Base-by-base conservation (phyloP, 2,329 filamentous ascomycete species). In the Akanthomyces dipterigenus region DNA sequence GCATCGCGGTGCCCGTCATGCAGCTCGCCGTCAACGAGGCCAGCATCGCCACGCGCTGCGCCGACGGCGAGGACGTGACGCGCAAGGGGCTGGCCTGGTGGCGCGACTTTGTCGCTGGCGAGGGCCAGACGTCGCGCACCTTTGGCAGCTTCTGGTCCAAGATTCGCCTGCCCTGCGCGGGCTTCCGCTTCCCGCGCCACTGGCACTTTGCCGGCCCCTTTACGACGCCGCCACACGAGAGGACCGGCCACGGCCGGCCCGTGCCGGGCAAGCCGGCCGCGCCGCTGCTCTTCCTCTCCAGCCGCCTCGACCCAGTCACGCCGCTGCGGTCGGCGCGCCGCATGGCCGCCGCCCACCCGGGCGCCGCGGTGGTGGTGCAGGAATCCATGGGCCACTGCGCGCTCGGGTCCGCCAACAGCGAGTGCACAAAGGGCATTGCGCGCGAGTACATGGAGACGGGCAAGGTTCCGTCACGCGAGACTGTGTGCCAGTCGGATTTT, bases 271-370 rank as follows among this genome's bases (percentile, higher is more conserved):
- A 63, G 51, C 76, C 76, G 1, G 64, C 63, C 2, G 71, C 70
- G 6, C 76, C 76, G 7, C 67, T 78, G 16, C 63, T 78, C 42
- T 76, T 75, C 62, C 62, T 77, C 2, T 69, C 71, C 28, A 74
- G 72, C 61, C 61, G 66, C 18, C 69, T 70, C 11, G 76, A 78
- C 55, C 76, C 77, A 6, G 71, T 77, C 9, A 78, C 76, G 38
- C 76, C 76, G 34, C 64, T 72, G 56, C 62, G 70, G 18, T 76
- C 74, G 61, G 77, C 77, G 22, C 63, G 55, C 18, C 53, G 26
- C 20, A 65, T 64, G 63, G 62, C 64, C 2, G 53, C 31, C 16
- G 2, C 38, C 6, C 67, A 69, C 36, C 66, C 65, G 1, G 68
- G 68, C n/a, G 67, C 67, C 2, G 62, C 49, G n/a, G 60, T 69